These are phyloP conservation scores for Yamadazyma sp. DNA, from an alignment of 1,139 yeast genomes.

Conservation along the genomic window DNA sequence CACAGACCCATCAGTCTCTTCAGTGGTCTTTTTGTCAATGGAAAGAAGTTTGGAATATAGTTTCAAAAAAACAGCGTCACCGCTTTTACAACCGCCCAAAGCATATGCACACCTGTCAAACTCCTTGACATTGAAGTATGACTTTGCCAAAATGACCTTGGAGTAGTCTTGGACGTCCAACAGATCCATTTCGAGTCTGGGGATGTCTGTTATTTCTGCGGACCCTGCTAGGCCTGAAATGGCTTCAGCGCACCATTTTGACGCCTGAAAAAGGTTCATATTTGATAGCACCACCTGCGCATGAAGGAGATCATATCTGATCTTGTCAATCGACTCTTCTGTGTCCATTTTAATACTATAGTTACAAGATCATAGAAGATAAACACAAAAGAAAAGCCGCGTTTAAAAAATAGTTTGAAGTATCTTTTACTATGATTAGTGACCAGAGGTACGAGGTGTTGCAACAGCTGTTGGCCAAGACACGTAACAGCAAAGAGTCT, in stretches of 20 bases:
- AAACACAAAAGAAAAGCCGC: not conserved
- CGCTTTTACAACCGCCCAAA: conserved; percentile 52
- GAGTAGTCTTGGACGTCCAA: conserved; percentile 35
- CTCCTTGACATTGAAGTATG: conserved; percentile 82
- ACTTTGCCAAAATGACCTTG: conserved; percentile 58
- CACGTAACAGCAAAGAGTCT: not conserved
- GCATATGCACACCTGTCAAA: conserved; percentile 74
- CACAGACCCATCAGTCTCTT: conserved; percentile 63
- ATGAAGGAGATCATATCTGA: conserved; percentile 17
- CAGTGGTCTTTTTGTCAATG: conserved; percentile 73
- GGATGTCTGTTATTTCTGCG: conserved; percentile 13
- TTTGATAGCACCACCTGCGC: conserved; percentile 23
- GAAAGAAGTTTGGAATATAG: conserved; percentile 69
- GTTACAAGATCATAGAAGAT: not conserved
- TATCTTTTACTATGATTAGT: too few species aligned
- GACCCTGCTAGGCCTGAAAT: conserved; percentile 41
- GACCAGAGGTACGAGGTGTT: conserved; percentile 1
- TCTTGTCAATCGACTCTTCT: conserved; percentile 12
- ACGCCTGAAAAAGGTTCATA: conserved; percentile 61
- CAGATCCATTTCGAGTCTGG: conserved; percentile 12
- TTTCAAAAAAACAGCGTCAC: conserved; percentile 61
- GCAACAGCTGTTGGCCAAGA: not conserved
- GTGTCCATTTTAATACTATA: not conserved
- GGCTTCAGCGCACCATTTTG: conserved; percentile 87
- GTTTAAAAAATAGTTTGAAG: not conserved